phyloP scores from a whole-genome alignment of 2,329 filamentous ascomycete genomes.

The Clarireedia hainanense region DNA sequence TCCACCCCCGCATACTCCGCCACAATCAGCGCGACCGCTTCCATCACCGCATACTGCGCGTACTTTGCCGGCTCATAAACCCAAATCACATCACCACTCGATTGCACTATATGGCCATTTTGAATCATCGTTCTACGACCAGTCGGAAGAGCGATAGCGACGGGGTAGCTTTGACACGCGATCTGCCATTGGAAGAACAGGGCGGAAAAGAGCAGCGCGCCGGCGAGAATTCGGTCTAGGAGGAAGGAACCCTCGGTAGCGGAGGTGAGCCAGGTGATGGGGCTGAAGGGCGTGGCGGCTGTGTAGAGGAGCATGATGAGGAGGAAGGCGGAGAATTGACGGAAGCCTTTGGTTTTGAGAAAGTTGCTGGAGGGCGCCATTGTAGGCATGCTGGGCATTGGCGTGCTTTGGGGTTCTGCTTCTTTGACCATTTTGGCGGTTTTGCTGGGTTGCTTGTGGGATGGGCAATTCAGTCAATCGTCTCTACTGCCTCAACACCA shows the following conservation, averaged over 20 bases:
- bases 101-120: background rate
- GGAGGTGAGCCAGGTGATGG: conserved; percentile 16
- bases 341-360: background rate
- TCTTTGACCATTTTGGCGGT: conserved; percentile 2
- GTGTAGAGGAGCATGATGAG: conserved; percentile 13
- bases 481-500: background rate
- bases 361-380: background rate
- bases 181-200: conserved; percentile 20
- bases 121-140: background rate
- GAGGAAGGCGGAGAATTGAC: background rate
- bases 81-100: conserved; percentile 6
- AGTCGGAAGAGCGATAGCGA: conserved; percentile 2
- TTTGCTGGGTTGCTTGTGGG: background rate
- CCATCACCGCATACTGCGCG: conserved; percentile 12
- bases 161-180: conserved; percentile 11
- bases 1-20: conserved; percentile 13
- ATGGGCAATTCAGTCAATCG: too few species aligned
- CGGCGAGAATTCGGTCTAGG: conserved; percentile 16
- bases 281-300: conserved; percentile 16
- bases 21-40: conserved; percentile 9
- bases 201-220: conserved; percentile 14
- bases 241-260: conserved; percentile 10
- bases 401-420: conserved; percentile 1
- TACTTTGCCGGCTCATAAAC: conserved; percentile 17
- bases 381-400: conserved; percentile 1